These are phyloP conservation scores for Alternaria sp. DNA, from an alignment of 2,329 filamentous ascomycete species.

Conservation along the genomic window DNA sequence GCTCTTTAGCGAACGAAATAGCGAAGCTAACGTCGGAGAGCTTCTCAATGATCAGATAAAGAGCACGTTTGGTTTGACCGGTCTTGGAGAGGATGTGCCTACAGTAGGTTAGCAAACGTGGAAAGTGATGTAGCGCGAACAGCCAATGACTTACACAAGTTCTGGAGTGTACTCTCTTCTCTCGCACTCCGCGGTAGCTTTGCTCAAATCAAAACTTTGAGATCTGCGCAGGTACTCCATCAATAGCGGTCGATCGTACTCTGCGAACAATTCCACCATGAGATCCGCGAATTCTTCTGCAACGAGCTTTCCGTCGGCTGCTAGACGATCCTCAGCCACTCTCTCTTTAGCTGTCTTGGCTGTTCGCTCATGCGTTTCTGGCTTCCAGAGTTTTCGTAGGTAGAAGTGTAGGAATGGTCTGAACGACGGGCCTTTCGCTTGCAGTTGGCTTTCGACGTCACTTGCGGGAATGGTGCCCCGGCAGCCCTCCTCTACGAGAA, in stretches of 20 bases:
- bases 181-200: slow-evolving; percentile 79
- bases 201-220: slow-evolving; percentile 87
- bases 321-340: slow-evolving; percentile 51
- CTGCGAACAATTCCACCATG: slow-evolving; percentile 83
- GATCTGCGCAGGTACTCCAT: slow-evolving; percentile 88
- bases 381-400: slow-evolving; percentile 82
- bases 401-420: slow-evolving; percentile 90
- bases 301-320: slow-evolving; percentile 67
- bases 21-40: slow-evolving; percentile 89
- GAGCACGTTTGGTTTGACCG: slow-evolving; percentile 87
- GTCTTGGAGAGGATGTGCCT: slow-evolving; percentile 90
- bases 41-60: slow-evolving; percentile 93
- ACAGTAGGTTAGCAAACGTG: slow-evolving; percentile 20
- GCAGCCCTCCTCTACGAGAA: slow-evolving; percentile 90
- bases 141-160: slow-evolving; percentile 66
- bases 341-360: slow-evolving; percentile 48
- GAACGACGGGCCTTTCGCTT: slow-evolving; percentile 56
- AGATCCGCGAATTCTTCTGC: slow-evolving; percentile 88
- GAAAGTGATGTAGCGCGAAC: neutral
- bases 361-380: slow-evolving; percentile 63
- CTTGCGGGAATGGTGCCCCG: slow-evolving; percentile 82
- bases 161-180: slow-evolving; percentile 81
- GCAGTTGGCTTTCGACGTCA: slow-evolving; percentile 79
- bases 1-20: slow-evolving; percentile 91
- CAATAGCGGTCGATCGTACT: slow-evolving; percentile 78